Evolutionary conservation across 768 basidiomycete species (phyloP), one percentile per base, ranked within the genome.

Genomic region (Polyporus arcularius): DNA sequence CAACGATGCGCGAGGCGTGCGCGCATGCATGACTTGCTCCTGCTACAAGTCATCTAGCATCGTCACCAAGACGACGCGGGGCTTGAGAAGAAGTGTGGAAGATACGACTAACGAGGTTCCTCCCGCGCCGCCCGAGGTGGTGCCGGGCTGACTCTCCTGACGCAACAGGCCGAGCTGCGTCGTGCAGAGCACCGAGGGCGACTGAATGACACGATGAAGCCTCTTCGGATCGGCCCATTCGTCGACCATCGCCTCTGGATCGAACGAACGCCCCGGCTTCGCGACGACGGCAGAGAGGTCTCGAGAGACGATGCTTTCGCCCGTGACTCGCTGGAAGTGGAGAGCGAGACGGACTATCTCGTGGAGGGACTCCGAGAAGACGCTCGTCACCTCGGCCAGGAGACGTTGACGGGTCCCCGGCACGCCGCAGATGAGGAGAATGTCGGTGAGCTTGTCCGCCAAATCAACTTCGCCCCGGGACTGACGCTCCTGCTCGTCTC

Each of bases 241-340:
- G 55, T 65, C 61, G 15, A 18, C 30, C 65, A 66, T 66, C 3
- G 28, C 7, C 1, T 21, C 16, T 1, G 42, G 28, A 4, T 51
- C 39, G 38, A 66, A 66, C 5, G 38, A 0, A 3, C 30, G 10
- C 6, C 40, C 61, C 0, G 21, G 4, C 15, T 16, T 0, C 14
- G 12, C 52, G 0, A 12, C 18, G 21, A 46, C 18, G 14, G 35
- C 26, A 26, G 28, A 1, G 30, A 58, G 21, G 30, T 63, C 62
- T 7, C 53, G 53, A 30, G 58, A 60, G 10, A 60, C 28, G 15
- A 66, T 26, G 30, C 31, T 41, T 26, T 61, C 62, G 7, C 59
- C 53, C 2, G 40, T 51, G 30, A 54, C 41, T 1, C 38, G 18
- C 21, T 48, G 56, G 40, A 66, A 38, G 4, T 54, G 18, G 45